Conservation (phyloP, 768 basidiomycete genomes). For the Terana coerulea region DNA sequence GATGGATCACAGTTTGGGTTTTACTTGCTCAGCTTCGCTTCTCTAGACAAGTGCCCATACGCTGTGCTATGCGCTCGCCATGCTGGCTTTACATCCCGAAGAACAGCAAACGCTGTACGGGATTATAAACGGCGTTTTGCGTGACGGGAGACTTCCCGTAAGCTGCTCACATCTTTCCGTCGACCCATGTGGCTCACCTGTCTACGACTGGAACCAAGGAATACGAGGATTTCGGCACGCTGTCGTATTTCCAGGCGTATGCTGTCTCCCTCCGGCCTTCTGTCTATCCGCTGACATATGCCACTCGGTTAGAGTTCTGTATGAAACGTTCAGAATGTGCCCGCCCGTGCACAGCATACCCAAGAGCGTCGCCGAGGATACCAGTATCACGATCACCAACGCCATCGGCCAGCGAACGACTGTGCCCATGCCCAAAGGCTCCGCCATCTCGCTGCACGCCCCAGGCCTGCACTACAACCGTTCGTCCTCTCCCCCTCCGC, state of each 20-base stretch:
- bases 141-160: conserved; percentile 26
- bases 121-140: conserved; percentile 25
- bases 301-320: conserved; percentile 23
- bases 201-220: conserved; percentile 14
- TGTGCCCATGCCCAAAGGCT: conserved; percentile 26
- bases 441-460: conserved; percentile 22
- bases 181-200: too few species aligned
- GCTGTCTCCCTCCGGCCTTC: neutral
- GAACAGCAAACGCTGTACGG: conserved; percentile 36
- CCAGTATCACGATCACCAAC: conserved; percentile 22
- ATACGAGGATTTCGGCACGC: conserved; percentile 26
- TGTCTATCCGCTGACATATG: neutral
- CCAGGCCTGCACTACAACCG: conserved; percentile 33
- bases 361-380: conserved; percentile 27
- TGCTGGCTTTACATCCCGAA: conserved; percentile 38
- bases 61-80: conserved; percentile 29
- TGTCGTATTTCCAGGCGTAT: conserved; percentile 23
- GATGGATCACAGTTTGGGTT: neutral
- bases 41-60: conserved; percentile 32
- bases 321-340: conserved; percentile 33
- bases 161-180: neutral
- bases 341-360: conserved; percentile 27
- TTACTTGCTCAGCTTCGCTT: neutral
- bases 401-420: conserved; percentile 22
- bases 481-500: conserved; percentile 16